Conservation (phyloP, 2,329 filamentous ascomycete species). For the Diaporthe destruens region DNA sequence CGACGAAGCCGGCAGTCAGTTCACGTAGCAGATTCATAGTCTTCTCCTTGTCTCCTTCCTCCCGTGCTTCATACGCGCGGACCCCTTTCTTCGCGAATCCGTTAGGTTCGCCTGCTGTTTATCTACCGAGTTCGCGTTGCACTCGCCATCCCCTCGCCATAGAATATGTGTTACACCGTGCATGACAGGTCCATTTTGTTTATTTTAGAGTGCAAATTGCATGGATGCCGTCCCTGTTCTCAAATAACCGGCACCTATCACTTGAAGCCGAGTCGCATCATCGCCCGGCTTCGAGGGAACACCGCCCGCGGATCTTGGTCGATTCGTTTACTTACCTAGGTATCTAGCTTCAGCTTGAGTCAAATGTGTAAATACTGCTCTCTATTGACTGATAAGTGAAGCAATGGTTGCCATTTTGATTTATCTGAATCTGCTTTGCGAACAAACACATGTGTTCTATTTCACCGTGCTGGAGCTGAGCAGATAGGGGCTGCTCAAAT, state of each 20-base stretch:
- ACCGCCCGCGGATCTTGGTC: constrained; percentile 16
- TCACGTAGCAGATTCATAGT: constrained; percentile 45
- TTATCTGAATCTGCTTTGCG: not conserved
- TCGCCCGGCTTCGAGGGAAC: constrained; percentile 25
- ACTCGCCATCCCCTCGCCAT: constrained; percentile 13
- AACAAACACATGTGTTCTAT: not conserved
- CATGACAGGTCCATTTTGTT: constrained; percentile 16
- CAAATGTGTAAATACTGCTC: no score
- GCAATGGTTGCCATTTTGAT: not conserved
- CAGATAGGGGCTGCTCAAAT: not conserved
- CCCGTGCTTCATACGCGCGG: constrained; percentile 7
- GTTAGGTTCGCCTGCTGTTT: not conserved
- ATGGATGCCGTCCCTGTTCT: constrained; percentile 27
- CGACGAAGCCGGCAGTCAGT: constrained; percentile 54
- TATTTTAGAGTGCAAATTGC: constrained; percentile 9
- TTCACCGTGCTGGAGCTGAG: not conserved
- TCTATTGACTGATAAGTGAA: not conserved
- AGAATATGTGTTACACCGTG: constrained; percentile 20
- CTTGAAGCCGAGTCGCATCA: not conserved
- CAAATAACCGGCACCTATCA: constrained; percentile 32
- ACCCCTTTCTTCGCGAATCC: constrained; percentile 21
- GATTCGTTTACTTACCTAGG: not conserved
- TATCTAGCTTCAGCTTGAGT: not conserved
- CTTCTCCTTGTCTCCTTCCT: not conserved
- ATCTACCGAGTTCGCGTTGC: not conserved